Evolutionary conservation across 2,329 filamentous ascomycete genomes (phyloP).

Genomic region (Scopulariopsis brevicaulis): DNA sequence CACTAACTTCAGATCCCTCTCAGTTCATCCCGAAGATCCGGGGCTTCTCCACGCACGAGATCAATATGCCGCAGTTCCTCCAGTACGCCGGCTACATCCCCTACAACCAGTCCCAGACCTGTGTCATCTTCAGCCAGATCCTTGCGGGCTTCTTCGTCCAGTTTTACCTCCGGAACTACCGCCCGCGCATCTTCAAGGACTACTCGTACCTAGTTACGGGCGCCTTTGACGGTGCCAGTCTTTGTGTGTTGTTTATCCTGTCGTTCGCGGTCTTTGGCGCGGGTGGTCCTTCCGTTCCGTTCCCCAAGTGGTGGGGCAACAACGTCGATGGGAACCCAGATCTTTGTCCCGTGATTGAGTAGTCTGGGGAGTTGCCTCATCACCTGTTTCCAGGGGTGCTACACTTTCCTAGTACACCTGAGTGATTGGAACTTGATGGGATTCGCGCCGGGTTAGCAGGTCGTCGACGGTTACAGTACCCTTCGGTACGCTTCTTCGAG

Average conservation of each 20-base stretch:
- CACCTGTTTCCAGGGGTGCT: constrained; percentile 2
- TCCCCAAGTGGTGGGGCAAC: constrained; percentile 45
- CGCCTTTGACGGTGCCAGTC: constrained; percentile 39
- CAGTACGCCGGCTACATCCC: constrained; percentile 43
- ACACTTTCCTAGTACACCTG: not conserved
- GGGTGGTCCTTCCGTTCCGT: constrained; percentile 27
- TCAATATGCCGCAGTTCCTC: constrained; percentile 43
- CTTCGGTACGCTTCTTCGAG: too few species aligned
- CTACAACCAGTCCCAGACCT: constrained; percentile 43
- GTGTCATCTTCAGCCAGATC: constrained; percentile 36
- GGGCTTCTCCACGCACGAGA: constrained; percentile 24
- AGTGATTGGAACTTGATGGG: not conserved
- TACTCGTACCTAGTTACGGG: constrained; percentile 40
- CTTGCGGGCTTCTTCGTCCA: constrained; percentile 34
- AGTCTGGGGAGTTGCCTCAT: constrained; percentile 6
- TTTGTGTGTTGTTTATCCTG: constrained; percentile 36
- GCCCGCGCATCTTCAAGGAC: constrained; percentile 37
- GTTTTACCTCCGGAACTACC: constrained; percentile 39
- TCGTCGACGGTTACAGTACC: not conserved
- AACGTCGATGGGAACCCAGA: constrained; percentile 35
- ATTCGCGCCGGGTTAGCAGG: not conserved
- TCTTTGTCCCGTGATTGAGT: constrained; percentile 27
- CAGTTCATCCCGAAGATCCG: constrained; percentile 35
- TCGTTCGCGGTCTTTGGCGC: constrained; percentile 45
- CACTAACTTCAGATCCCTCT: not conserved